phyloP scores from a whole-genome alignment of 1,284 basidiomycete species.

The Sphaerobolus stellatus region DNA sequence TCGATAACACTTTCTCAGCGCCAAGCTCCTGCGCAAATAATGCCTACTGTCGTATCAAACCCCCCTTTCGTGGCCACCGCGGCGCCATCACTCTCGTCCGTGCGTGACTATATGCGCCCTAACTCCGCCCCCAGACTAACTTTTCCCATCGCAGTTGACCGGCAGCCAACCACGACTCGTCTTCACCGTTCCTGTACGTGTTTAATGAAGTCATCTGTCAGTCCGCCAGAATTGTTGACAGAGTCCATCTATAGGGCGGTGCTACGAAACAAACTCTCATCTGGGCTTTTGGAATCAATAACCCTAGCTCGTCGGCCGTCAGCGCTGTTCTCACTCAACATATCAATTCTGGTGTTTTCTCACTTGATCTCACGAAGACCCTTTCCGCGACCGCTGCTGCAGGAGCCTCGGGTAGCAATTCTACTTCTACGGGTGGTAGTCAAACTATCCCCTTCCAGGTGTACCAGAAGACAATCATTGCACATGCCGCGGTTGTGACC shows the following conservation, averaged over 20 bases:
- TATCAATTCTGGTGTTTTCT: constrained; percentile 34
- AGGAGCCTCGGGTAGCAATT: constrained; percentile 5
- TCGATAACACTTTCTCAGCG: constrained; percentile 61
- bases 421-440: constrained; percentile 14
- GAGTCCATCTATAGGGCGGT: constrained; percentile 31
- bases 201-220: background rate
- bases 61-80: constrained; percentile 51
- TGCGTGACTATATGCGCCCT: constrained; percentile 30
- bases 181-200: constrained; percentile 49
- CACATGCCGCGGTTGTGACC: constrained; percentile 53
- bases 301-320: constrained; percentile 40
- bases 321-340: constrained; percentile 48
- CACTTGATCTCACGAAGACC: constrained; percentile 43
- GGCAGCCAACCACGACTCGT: constrained; percentile 39
- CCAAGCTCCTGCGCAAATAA: constrained; percentile 40
- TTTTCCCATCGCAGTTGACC: constrained; percentile 37
- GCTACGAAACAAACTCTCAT: constrained; percentile 44
- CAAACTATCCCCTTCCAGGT: constrained; percentile 31
- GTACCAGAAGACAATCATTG: constrained; percentile 47
- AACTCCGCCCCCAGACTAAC: constrained; percentile 10
- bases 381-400: constrained; percentile 18
- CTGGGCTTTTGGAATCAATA: constrained; percentile 45
- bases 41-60: constrained; percentile 49
- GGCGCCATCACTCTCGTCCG: constrained; percentile 36
- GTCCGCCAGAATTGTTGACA: constrained; percentile 1